Conservation (phyloP, 257 asterid genomes). For the Solanum gracilifrons region DNA sequence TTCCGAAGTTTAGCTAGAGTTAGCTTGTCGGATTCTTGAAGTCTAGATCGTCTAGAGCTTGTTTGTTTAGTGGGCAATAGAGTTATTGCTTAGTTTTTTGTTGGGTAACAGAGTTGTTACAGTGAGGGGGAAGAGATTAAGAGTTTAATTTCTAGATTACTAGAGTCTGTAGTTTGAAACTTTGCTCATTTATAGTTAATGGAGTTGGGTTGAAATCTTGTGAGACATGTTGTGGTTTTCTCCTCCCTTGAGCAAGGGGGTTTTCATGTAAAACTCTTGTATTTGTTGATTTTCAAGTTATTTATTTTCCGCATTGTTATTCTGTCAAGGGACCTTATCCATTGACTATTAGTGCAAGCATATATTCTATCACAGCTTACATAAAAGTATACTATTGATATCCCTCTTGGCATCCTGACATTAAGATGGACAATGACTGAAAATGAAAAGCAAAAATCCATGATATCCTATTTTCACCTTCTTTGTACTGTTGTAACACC, state of each 20-base stretch:
- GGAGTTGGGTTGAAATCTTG: background rate
- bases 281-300: background rate
- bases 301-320: too few relatives aligned
- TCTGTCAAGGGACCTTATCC: too few relatives aligned
- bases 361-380: background rate
- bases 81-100: background rate
- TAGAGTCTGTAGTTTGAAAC: background rate
- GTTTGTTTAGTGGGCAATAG: background rate
- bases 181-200: background rate
- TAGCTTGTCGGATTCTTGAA: background rate
- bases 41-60: background rate
- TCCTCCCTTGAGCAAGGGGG: background rate
- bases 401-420: background rate
- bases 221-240: background rate
- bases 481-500: background rate
- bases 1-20: background rate
- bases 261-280: background rate
- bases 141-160: background rate
- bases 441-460: too few relatives aligned
- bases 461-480: background rate
- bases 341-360: background rate
- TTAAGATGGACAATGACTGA: background rate
- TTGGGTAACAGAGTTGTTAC: background rate
- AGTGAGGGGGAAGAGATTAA: too few relatives aligned
- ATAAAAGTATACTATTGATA: background rate